A percentile compares a stretch with the other conserved stretches of the same genome.
phyloP scores from a whole-genome alignment of 2,329 filamentous ascomycete species.

The Cladorrhinum sp. region DNA sequence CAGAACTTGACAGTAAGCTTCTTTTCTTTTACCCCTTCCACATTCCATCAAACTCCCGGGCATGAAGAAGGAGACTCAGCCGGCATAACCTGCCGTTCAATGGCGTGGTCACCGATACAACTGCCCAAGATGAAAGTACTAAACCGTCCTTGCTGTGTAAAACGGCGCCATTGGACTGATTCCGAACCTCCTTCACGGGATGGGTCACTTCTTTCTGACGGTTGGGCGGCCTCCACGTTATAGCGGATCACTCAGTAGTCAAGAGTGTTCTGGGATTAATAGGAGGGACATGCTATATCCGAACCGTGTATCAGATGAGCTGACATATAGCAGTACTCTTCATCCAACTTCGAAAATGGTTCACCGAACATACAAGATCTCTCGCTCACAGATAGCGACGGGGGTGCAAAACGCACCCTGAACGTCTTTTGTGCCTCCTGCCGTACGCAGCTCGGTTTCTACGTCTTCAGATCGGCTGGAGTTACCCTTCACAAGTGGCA shows the following conservation, averaged over 20 bases:
- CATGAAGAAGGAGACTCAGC: conserved; percentile 62
- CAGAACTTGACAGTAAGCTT: conserved; percentile 38
- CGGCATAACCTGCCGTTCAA: conserved; percentile 40
- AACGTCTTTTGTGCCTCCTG: conserved; percentile 47
- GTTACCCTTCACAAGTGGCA: conserved; percentile 58
- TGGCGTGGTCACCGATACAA: conserved; percentile 67
- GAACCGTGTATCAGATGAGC: conserved; percentile 15
- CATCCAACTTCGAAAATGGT: conserved; percentile 31
- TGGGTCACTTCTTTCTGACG: conserved; percentile 17
- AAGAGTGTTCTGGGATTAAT: conserved; percentile 48
- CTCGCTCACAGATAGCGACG: conserved; percentile 18
- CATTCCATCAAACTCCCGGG: conserved; percentile 36
- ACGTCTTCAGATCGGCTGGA: conserved; percentile 43
- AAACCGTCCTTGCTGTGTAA: conserved; percentile 28
- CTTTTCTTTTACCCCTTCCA: conserved; percentile 7
- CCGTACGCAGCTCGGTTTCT: conserved; percentile 45
- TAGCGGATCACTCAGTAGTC: conserved; percentile 47
- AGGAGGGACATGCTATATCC: conserved; percentile 40
- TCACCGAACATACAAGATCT: conserved; percentile 28
- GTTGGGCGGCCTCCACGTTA: conserved; percentile 39
- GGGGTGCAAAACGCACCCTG: conserved; percentile 29
- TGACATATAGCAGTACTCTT: conserved; percentile 38
- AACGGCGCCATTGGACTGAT: conserved; percentile 25
- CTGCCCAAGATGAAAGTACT: conserved; percentile 56
- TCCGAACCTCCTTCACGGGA: conserved; percentile 35